Conservation (phyloP, 1,139 yeast species). For the Suhomyces taliae region DNA sequence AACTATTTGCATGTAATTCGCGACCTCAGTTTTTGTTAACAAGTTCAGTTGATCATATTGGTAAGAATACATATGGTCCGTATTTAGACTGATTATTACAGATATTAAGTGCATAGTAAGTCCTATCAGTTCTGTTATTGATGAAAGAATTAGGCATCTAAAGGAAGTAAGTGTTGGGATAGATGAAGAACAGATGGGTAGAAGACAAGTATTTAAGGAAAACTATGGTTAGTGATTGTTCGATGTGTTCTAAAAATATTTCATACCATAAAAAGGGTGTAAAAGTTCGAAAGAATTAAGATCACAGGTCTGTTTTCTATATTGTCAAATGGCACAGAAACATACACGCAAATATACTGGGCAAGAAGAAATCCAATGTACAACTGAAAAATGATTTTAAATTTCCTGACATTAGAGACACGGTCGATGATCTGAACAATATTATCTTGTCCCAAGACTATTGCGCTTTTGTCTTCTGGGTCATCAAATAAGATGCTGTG, state of each 20-base stretch:
- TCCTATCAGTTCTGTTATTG: constrained; percentile 23
- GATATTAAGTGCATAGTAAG: constrained; percentile 21
- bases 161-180: constrained; percentile 22
- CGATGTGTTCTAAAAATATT: too few relatives aligned
- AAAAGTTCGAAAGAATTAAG: constrained; percentile 27
- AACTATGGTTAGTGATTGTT: constrained; percentile 19
- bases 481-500: background rate
- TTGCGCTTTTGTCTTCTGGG: background rate
- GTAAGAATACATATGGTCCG: constrained; percentile 27
- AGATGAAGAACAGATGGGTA: constrained; percentile 22
- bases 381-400: constrained; percentile 2
- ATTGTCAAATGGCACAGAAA: constrained; percentile 44
- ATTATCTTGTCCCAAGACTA: background rate
- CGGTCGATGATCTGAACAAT: background rate
- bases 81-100: constrained; percentile 21
- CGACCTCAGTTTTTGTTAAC: constrained; percentile 25
- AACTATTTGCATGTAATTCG: constrained; percentile 23
- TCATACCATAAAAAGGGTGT: constrained; percentile 32
- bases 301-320: constrained; percentile 41
- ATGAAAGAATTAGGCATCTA: constrained; percentile 12
- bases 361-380: constrained; percentile 33
- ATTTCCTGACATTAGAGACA: background rate
- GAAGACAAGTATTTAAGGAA: constrained; percentile 22
- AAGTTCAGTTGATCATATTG: constrained; percentile 19
- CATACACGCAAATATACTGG: constrained; percentile 41